Conservation (phyloP, 129 eudicot species). For the Smallanthus sonchifolius region DNA sequence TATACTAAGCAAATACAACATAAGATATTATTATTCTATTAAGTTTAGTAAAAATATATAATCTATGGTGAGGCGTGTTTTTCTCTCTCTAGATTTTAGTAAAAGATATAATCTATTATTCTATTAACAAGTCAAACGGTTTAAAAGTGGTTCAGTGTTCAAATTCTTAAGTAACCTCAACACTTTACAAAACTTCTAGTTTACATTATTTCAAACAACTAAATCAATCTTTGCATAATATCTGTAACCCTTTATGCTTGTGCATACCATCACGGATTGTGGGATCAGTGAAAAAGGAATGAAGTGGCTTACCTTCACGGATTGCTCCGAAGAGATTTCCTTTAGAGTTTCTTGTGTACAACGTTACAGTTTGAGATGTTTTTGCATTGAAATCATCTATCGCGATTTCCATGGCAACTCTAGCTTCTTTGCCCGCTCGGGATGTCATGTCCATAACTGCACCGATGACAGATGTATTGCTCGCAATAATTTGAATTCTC, state of each 20-base stretch:
- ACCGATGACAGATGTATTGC: constrained; percentile 22
- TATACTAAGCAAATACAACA: no score
- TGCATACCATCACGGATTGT: no score
- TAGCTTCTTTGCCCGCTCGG: constrained; percentile 49
- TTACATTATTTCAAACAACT: background rate
- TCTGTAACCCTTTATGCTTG: background rate
- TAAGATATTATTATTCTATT: no score
- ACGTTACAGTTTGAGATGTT: constrained; percentile 10
- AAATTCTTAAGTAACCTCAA: background rate
- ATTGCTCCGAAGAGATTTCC: constrained; percentile 15
- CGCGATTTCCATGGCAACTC: constrained; percentile 48
- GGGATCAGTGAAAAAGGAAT: background rate
- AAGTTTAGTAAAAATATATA: no score
- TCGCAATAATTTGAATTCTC: background rate
- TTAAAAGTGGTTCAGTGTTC: background rate
- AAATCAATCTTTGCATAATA: background rate
- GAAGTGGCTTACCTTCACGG: constrained; percentile 18
- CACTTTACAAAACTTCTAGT: background rate
- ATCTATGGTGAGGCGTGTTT: no score
- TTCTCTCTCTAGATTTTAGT: no score
- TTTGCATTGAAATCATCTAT: constrained; percentile 25
- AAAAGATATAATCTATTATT: no score
- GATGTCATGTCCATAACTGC: constrained; percentile 34
- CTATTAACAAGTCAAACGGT: background rate
- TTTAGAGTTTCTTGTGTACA: constrained; percentile 19